Evolutionary conservation across 768 basidiomycete species (phyloP).

Genomic region (Kwoniella sp.): DNA sequence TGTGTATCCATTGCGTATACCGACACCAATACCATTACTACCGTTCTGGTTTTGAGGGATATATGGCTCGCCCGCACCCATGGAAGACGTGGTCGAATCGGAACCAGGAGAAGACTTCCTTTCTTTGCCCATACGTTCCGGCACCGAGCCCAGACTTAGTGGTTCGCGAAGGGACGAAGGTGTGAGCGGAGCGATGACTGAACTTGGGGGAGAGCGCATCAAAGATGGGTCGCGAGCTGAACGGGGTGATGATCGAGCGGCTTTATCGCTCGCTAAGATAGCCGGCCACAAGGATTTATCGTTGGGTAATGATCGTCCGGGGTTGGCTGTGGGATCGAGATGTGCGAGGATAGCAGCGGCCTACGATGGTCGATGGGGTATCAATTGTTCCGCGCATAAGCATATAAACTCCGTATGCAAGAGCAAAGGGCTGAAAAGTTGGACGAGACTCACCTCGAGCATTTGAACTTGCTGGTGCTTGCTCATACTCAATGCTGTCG

Average conservation of each 20-base stretch:
- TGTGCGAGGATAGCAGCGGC: conserved; percentile 94
- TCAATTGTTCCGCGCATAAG: too few species aligned
- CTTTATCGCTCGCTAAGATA: conserved; percentile 20
- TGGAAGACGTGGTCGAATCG: conserved; percentile 50
- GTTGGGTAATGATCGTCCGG: conserved; percentile 80
- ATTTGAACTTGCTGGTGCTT: conserved; percentile 98
- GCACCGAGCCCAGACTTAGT: conserved; percentile 27
- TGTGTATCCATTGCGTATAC: neutral
- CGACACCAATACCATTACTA: neutral
- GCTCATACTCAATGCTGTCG: conserved; percentile 82
- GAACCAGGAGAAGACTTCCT: conserved; percentile 45
- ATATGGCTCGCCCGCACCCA: conserved; percentile 40
- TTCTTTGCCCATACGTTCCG: conserved; percentile 27
- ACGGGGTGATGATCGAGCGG: conserved; percentile 24
- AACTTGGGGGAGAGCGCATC: conserved; percentile 41
- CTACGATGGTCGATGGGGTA: too few species aligned
- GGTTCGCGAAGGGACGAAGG: conserved; percentile 42
- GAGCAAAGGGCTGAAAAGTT: too few species aligned
- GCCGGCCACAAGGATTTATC: conserved; percentile 88
- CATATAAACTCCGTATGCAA: too few species aligned
- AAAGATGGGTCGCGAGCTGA: conserved; percentile 34
- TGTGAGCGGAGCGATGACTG: conserved; percentile 43
- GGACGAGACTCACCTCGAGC: conserved; percentile 69
- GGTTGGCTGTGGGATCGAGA: conserved; percentile 65
- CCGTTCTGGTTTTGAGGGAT: conserved; percentile 15